Evolutionary conservation across 2,329 filamentous ascomycete species (phyloP).

Genomic region (Ophiosphaerella korrae): DNA sequence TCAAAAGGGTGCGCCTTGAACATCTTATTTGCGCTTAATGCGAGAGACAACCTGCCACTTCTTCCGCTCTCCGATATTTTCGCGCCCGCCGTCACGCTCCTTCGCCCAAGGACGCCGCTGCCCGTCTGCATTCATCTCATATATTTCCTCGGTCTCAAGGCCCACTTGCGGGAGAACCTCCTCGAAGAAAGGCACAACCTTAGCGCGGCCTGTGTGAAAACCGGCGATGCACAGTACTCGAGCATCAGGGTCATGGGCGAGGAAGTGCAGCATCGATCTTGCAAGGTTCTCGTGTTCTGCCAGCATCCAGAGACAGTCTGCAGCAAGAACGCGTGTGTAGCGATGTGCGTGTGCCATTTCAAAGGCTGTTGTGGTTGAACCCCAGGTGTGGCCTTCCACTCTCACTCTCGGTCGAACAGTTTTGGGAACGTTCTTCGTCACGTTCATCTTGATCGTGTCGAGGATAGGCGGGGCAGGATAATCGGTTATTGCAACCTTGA

Average conservation of each 20-base stretch:
- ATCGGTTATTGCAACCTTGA: constrained; percentile 65
- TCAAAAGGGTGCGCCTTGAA: constrained; percentile 41
- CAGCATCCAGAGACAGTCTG: constrained; percentile 78
- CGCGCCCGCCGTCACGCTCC: constrained; percentile 61
- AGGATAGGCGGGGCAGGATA: constrained; percentile 69
- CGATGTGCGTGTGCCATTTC: constrained; percentile 41
- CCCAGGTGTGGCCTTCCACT: constrained; percentile 70
- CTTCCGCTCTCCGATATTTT: constrained; percentile 68
- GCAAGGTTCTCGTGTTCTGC: constrained; percentile 71
- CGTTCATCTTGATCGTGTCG: constrained; percentile 63
- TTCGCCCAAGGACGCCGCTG: constrained; percentile 63
- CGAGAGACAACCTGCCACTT: constrained; percentile 69
- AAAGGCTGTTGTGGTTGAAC: constrained; percentile 55
- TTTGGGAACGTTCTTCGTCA: constrained; percentile 57
- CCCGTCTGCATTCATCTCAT: constrained; percentile 72
- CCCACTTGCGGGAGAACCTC: constrained; percentile 53
- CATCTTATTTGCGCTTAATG: constrained; percentile 24
- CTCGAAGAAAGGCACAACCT: constrained; percentile 70
- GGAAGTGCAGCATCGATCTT: constrained; percentile 66
- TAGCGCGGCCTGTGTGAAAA: constrained; percentile 72
- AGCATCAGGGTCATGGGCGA: constrained; percentile 53
- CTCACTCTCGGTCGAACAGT: constrained; percentile 45
- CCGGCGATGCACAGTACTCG: constrained; percentile 70
- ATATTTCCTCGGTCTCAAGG: constrained; percentile 68
- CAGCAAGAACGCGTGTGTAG: constrained; percentile 69